Evolutionary conservation across 2,329 filamentous ascomycete genomes (phyloP).

Genomic region (Aspergillus unguis): DNA sequence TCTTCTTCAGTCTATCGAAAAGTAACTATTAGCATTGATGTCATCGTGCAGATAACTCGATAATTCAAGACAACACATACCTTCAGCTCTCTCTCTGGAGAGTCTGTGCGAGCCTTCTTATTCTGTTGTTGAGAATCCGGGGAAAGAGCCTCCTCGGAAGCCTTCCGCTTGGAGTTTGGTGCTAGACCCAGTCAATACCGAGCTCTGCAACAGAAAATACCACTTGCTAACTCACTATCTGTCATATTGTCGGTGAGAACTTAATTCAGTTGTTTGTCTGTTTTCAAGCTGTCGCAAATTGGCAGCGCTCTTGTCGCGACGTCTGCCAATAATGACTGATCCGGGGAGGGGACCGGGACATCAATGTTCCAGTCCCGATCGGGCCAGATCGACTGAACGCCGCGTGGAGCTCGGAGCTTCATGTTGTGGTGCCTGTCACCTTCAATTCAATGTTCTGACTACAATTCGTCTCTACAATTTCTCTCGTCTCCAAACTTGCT

Average conservation of each 20-base stretch:
- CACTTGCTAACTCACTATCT: constrained; percentile 31
- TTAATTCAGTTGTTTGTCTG: not conserved
- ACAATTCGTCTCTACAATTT: not conserved
- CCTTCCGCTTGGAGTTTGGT: constrained; percentile 47
- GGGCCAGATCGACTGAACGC: constrained; percentile 20
- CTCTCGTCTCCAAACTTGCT: constrained; percentile 2
- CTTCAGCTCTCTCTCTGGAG: constrained; percentile 37
- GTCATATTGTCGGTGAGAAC: constrained; percentile 21
- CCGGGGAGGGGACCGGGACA: constrained; percentile 19
- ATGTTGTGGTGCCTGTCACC: constrained; percentile 1
- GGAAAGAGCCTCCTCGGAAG: constrained; percentile 47
- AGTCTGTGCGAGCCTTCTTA: constrained; percentile 51
- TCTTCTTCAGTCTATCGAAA: constrained; percentile 42
- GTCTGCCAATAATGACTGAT: constrained; percentile 10
- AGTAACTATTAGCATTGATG: not conserved
- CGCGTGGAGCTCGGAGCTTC: constrained; percentile 14
- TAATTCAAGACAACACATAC: constrained; percentile 18
- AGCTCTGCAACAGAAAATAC: not conserved
- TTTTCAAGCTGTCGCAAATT: constrained; percentile 2
- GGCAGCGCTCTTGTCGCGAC: constrained; percentile 13
- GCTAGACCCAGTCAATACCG: constrained; percentile 12
- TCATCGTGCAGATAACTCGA: not conserved
- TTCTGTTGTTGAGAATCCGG: constrained; percentile 42
- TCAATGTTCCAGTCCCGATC: constrained; percentile 22
- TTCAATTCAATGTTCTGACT: constrained; percentile 4